Percentiles rank a stretch among this genome's conserved stretches.
Conservation (phyloP, 306 rosid species). For the cucumber (Cucumis sativus) region Cucumber_9930_V3 NC_026655.2:14809001-14809500, state of each 20-base stretch:
- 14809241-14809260: slow-evolving; percentile 37
- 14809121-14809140: slow-evolving; percentile 29
- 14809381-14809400: not conserved
- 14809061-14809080: slow-evolving; percentile 35
- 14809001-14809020: slow-evolving; percentile 71
- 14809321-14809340: slow-evolving; percentile 23
- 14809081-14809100: slow-evolving; percentile 47
- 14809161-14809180: slow-evolving; percentile 34
- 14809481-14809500: slow-evolving; percentile 57
- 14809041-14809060: slow-evolving; percentile 16
- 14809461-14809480: slow-evolving; percentile 70
- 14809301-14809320: slow-evolving; percentile 29
- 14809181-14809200: not conserved
- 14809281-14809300: slow-evolving; percentile 66
- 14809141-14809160: slow-evolving; percentile 73
- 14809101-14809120: slow-evolving; percentile 44
- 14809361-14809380: not conserved
- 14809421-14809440: no score
- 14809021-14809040: slow-evolving; percentile 52
- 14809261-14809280: slow-evolving; percentile 53
- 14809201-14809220: slow-evolving; percentile 13
- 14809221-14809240: slow-evolving; percentile 36
- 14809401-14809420: no score
- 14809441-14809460: slow-evolving; percentile 57
- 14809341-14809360: slow-evolving; percentile 51